Percentiles rank a stretch among this genome's conserved stretches.
These are phyloP conservation scores for Chaetoscypha palmicola DNA, from an alignment of 2,329 filamentous ascomycete genomes.

Conservation along the genomic window DNA sequence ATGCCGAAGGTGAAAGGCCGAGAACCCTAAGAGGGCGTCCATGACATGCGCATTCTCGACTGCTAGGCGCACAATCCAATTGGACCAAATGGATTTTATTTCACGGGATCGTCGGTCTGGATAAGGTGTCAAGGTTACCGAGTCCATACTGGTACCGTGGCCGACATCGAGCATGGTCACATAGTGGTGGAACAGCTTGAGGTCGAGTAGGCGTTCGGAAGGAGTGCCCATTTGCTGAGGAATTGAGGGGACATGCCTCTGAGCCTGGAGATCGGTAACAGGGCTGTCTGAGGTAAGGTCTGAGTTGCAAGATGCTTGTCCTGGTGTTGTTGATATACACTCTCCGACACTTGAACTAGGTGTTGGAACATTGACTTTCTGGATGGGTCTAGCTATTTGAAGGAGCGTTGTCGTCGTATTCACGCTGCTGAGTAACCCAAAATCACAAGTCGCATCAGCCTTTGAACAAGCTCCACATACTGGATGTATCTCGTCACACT, in stretches of 20 bases:
- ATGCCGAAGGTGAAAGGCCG: constrained; percentile 53
- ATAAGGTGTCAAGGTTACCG: not conserved
- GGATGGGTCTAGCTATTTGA: not conserved
- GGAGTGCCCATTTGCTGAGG: constrained; percentile 12
- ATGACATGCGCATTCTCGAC: constrained; percentile 51
- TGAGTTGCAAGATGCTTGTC: too few species aligned
- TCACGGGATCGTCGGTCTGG: constrained; percentile 35
- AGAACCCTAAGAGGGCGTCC: constrained; percentile 54
- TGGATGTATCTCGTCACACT: constrained; percentile 60
- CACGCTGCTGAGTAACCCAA: constrained; percentile 37
- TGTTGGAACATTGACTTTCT: constrained; percentile 1
- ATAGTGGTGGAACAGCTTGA: constrained; percentile 57
- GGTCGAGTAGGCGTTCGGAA: constrained; percentile 37
- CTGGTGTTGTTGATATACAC: too few species aligned
- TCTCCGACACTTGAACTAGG: too few species aligned
- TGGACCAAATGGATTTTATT: constrained; percentile 47
- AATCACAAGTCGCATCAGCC: constrained; percentile 56
- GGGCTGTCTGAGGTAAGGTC: too few species aligned
- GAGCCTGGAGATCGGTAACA: not conserved
- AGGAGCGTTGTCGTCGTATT: not conserved
- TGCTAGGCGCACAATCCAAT: constrained; percentile 50
- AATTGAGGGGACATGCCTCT: constrained; percentile 14
- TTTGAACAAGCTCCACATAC: constrained; percentile 57
- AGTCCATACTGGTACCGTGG: not conserved
- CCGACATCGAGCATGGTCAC: constrained; percentile 43